Evolutionary conservation across 345 rosid genomes (phyloP).

Genomic region (Erodium maritimum): DNA sequence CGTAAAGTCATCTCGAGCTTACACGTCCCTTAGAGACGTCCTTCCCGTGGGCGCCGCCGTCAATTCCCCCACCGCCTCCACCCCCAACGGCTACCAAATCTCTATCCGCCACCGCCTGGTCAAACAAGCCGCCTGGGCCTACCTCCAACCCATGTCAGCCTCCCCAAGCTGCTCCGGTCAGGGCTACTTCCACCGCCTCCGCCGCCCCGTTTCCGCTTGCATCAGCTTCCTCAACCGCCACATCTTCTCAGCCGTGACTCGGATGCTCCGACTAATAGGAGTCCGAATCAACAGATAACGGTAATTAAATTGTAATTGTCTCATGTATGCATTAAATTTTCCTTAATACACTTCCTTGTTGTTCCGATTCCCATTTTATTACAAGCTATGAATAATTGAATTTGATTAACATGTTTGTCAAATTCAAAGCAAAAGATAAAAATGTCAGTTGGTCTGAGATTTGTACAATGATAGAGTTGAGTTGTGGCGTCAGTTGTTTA

Average conservation of each 20-base stretch:
- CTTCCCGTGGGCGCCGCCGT: conserved; percentile 33
- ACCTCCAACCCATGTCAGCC: conserved; percentile 64
- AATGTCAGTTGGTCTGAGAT: too few relatives aligned
- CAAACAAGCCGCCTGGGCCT: conserved; percentile 91
- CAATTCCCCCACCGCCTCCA: conserved; percentile 35
- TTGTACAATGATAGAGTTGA: too few relatives aligned
- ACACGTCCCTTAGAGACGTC: conserved; percentile 74
- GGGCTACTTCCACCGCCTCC: conserved; percentile 34
- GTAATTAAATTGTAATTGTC: too few relatives aligned
- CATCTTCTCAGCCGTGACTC: conserved; percentile 16
- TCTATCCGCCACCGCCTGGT: conserved; percentile 78
- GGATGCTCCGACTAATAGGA: conserved; percentile 22
- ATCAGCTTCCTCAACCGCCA: conserved; percentile 20
- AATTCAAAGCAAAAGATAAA: too few relatives aligned
- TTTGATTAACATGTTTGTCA: too few relatives aligned
- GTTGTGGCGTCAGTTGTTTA: too few relatives aligned
- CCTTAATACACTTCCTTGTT: too few relatives aligned
- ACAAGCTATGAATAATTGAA: too few relatives aligned
- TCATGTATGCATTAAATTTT: too few relatives aligned
- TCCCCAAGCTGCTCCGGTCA: conserved; percentile 31
- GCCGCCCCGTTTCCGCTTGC: conserved; percentile 42
- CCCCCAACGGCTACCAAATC: conserved; percentile 29
- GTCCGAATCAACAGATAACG: conserved; percentile 14
- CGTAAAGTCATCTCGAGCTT: conserved; percentile 26
- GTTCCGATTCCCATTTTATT: too few relatives aligned